Base-by-base conservation (phyloP, 192 early-diverging fungal species). In the Chytriomyces hyalinus region DNA sequence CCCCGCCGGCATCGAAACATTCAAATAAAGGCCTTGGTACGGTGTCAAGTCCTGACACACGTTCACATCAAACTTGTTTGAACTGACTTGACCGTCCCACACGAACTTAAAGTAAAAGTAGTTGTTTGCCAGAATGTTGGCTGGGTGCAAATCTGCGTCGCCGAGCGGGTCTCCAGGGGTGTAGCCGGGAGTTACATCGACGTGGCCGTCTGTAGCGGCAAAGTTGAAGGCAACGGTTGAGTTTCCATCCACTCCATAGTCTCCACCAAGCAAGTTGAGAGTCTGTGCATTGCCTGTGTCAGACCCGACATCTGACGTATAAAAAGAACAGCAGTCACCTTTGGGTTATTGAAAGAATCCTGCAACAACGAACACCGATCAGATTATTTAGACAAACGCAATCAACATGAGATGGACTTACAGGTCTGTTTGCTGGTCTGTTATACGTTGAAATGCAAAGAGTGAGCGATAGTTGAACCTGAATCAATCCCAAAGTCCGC, bases 31-130 rank as follows among this genome's bases (percentile, higher is more conserved):
- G 11, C 66, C 64, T 22, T 57, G 53, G 47, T 68, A 77, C 22
- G 60, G 67, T n/a, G 50, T 77, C 53, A 77, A 47, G 43, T 77
- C 76, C 57, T 49, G 15, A 49, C 74, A 73, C 8, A 62, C 59
- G 6, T 8, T 62, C 8, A 73, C 71, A 6, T 60, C 71, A 49
- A 73, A 73, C 43, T 73, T 49, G n/a, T 13, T 73, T 17, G 26
- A 44, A 15, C 2, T 47, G 8, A 17, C 17, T 46, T 73, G 71
- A 49, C 62, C 71, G 71, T 73, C 71, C 71, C 71, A 73, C 20
- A 73, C 26, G 49, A 77, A 67, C 47, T 77, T 77, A 47, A 70
- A 77, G 76, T 68, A 77, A 24, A 77, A 70, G 76, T 77, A 77
- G 67, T 77, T 77, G 49, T 11, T 59, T 0, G 67, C 76, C 0